Percentiles rank a stretch among this genome's conserved stretches.
phyloP scores from a whole-genome alignment of 2,329 filamentous ascomycete species.

The Colletotrichum sp. region DNA sequence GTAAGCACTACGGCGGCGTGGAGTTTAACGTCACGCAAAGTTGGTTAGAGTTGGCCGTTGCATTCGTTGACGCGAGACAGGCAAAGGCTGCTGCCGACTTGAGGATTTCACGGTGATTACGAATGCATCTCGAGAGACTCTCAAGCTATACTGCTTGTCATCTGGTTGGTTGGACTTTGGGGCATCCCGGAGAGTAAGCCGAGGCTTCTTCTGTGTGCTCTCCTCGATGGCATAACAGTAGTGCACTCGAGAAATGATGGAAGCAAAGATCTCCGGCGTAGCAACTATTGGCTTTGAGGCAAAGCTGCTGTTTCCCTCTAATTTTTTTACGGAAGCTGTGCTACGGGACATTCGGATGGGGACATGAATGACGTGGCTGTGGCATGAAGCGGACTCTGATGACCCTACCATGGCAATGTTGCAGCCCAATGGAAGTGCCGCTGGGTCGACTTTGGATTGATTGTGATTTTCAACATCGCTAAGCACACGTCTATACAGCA shows the following conservation, averaged over 20 bases:
- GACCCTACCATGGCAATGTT: background rate
- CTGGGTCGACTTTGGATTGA: background rate
- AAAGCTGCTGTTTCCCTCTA: background rate
- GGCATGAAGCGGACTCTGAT: background rate
- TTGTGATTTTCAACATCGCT: background rate
- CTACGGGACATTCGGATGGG: background rate
- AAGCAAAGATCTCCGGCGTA: background rate
- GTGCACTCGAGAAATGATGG: background rate
- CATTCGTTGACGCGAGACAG: background rate
- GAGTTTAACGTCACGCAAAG: background rate
- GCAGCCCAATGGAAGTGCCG: background rate
- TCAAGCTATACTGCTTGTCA: background rate
- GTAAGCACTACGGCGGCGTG: background rate
- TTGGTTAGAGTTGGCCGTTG: background rate
- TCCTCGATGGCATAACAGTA: rapidly evolving
- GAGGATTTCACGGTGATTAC: background rate
- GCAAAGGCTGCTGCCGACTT: background rate
- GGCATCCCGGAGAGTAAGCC: background rate
- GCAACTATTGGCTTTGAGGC: background rate
- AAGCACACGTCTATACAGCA: background rate
- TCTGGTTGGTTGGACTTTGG: background rate
- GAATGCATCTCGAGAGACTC: background rate
- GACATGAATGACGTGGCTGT: background rate
- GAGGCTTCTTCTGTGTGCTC: background rate
- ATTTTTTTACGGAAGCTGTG: background rate